Evolutionary conservation across 2,329 filamentous ascomycete species (phyloP), one percentile per base, ranked within the genome.

Genomic region (Ramularia collo-cygni): DNA sequence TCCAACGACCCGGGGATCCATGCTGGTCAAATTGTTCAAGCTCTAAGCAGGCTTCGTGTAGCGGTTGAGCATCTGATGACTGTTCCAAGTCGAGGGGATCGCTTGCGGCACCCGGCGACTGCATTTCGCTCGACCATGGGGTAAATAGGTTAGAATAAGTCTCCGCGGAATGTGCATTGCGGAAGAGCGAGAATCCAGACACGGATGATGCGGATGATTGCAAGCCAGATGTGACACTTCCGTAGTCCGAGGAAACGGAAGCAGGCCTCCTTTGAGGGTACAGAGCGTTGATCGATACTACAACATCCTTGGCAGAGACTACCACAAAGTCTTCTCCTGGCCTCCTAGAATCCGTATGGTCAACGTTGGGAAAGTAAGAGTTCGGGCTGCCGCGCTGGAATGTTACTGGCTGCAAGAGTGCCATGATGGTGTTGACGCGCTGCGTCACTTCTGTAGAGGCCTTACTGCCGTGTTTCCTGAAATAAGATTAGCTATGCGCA

Each of bases 281-380:
- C 10, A 95, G 74, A 8, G 83, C 82, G 60, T 92, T 86, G 47
- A 93, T 76, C 53, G 94, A 66, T 2, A 85, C 89, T 26, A 83
- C 70, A 50, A 94, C 68, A 60, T 95, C 89, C 28, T 83, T 85
- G 79, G 56, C 83, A 85, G 50, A 95, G 5, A 58, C 27, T 4
- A 42, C 50, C 4, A 57, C 24, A n/a, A 53, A 53, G n/a, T n/a
- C n/a, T n/a, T n/a, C n/a, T n/a, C n/a, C n/a, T n/a, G n/a, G n/a
- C n/a, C n/a, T n/a, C n/a, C n/a, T n/a, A n/a, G n/a, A n/a, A n/a
- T n/a, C n/a, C n/a, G n/a, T n/a, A 17, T 9, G 15, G 13, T 14
- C 18, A 10, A n/a, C 9, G 4, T 8, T 26, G 19, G 17, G 19
- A 12, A 8, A 24, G 34, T 12, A 8, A n/a, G 8, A n/a, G 6